Evolutionary conservation across 352 stramenopile species (phyloP).

Genomic region (Pythium guiyangense): DNA sequence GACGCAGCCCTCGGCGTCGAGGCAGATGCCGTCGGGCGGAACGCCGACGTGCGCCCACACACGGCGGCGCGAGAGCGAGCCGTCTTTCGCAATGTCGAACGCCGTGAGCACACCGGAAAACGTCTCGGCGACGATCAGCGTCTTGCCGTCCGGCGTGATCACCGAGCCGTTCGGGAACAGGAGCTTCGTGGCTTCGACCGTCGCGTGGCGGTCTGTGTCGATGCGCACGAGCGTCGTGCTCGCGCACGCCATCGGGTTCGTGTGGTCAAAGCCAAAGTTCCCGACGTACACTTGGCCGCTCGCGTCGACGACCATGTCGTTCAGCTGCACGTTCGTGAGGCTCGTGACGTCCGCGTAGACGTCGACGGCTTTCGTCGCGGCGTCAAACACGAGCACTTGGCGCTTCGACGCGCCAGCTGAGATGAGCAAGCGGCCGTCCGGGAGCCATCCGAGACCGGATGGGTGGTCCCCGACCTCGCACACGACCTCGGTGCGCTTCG

Average conservation of each 20-base stretch:
- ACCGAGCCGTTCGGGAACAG: slow-evolving; percentile 73
- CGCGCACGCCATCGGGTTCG: slow-evolving; percentile 21
- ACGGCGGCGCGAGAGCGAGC: slow-evolving; percentile 36
- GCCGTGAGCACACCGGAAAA: slow-evolving; percentile 46
- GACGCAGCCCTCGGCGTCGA: slow-evolving; percentile 64
- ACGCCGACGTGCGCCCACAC: slow-evolving; percentile 53
- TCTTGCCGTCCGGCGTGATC: slow-evolving; percentile 69
- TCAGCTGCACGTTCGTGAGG: slow-evolving; percentile 45
- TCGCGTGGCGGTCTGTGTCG: slow-evolving; percentile 30
- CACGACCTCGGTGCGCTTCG: slow-evolving; percentile 28
- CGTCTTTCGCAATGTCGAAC: slow-evolving; percentile 55
- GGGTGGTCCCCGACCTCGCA: slow-evolving; percentile 44
- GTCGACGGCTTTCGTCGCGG: slow-evolving; percentile 20
- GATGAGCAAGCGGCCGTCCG: slow-evolving; percentile 56
- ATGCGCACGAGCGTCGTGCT: slow-evolving; percentile 60
- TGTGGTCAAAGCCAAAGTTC: slow-evolving; percentile 62
- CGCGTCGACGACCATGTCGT: slow-evolving; percentile 58
- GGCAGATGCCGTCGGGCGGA: slow-evolving; percentile 49
- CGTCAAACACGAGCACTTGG: slow-evolving; percentile 38
- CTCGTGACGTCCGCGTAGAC: slow-evolving; percentile 47
- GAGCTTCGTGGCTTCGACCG: slow-evolving; percentile 48
- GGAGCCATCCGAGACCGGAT: slow-evolving; percentile 59
- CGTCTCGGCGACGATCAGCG: slow-evolving; percentile 64
- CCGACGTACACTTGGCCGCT: slow-evolving; percentile 44
- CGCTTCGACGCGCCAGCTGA: slow-evolving; percentile 40